Evolutionary conservation across 345 rosid genomes (phyloP).

Genomic region (Citrus glauca): DNA sequence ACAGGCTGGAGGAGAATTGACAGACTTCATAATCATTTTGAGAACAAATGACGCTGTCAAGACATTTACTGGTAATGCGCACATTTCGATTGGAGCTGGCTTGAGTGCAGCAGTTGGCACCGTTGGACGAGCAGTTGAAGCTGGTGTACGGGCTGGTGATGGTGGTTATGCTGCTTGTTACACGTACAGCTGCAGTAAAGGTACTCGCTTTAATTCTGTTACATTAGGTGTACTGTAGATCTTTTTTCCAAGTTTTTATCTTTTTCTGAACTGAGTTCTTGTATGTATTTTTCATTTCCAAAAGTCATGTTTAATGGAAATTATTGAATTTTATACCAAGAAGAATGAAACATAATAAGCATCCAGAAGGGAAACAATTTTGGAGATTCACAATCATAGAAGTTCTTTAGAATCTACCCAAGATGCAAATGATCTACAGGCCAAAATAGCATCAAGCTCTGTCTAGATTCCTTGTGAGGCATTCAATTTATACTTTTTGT

Average conservation of each 20-base stretch:
- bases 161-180: constrained; percentile 96
- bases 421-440: neutral
- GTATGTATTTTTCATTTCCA: neutral
- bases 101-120: constrained; percentile 85
- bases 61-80: constrained; percentile 83
- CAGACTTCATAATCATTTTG: constrained; percentile 84
- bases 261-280: neutral
- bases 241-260: neutral
- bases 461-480: neutral
- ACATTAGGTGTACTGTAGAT: neutral
- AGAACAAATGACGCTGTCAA: constrained; percentile 79
- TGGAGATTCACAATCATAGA: neutral
- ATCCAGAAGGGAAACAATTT: neutral
- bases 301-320: neutral
- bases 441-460: neutral
- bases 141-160: constrained; percentile 86
- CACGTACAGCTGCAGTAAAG: constrained; percentile 98
- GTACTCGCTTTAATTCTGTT: constrained; percentile 32
- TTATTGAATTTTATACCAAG: neutral
- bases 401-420: neutral
- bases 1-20: constrained; percentile 97
- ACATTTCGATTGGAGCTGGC: constrained; percentile 90
- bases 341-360: neutral
- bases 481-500: neutral
- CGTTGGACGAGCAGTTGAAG: constrained; percentile 83